Evolutionary conservation across 176 grass and related monocot species (phyloP).

Genomic region (Cenchrus fungigraminus): DNA sequence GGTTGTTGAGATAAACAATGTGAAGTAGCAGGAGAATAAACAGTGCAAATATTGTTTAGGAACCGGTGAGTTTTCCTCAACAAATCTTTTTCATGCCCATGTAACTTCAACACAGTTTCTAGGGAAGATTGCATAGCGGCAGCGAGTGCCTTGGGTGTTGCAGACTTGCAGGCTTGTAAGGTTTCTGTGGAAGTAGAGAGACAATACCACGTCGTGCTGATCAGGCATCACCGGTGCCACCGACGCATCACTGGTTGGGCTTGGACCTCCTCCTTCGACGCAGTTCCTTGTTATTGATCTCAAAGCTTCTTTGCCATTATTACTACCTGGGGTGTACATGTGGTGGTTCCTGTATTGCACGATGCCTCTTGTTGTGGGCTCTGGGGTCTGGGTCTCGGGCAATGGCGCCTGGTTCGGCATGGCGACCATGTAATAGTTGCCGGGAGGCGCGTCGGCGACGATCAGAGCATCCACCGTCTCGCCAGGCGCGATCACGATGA

Average conservation of each 20-base stretch:
- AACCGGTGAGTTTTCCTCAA: no score
- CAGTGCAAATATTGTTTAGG: no score
- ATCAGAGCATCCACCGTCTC: slow-evolving; percentile 12
- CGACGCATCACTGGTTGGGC: no score
- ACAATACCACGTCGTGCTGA: not conserved
- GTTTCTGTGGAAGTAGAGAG: not conserved
- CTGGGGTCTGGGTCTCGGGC: not conserved
- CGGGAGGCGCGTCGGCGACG: slow-evolving; percentile 1
- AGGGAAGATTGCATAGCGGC: no score
- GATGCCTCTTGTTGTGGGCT: not conserved
- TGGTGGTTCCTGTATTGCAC: not conserved
- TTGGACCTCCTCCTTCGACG: no score
- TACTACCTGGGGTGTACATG: no score
- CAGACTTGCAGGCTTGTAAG: not conserved
- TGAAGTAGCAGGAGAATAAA: no score
- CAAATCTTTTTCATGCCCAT: no score
- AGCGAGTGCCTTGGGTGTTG: not conserved
- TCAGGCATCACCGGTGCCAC: not conserved
- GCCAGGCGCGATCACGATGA: slow-evolving; percentile 6
- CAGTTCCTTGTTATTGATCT: no score
- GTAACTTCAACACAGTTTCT: no score
- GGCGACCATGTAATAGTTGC: not conserved
- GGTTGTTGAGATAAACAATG: no score
- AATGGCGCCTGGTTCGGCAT: not conserved
- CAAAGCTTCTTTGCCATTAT: no score